These are phyloP conservation scores for Puccinellia tenuiflora DNA, from an alignment of 176 grass and related monocot genomes.

Conservation along the genomic window DNA sequence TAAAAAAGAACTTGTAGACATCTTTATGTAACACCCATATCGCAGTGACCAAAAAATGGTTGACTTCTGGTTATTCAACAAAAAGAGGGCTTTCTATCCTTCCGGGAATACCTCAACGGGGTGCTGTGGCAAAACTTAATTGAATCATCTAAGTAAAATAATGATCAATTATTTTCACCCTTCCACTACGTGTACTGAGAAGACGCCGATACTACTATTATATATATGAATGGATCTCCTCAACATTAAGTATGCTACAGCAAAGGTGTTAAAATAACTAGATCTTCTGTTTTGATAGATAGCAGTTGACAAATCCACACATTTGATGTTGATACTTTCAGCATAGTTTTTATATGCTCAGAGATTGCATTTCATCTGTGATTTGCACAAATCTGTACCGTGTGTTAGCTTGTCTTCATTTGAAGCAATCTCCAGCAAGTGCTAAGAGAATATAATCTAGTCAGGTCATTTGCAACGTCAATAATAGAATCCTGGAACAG, in stretches of 20 bases:
- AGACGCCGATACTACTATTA: conserved; percentile 4
- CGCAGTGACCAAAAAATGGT: background rate
- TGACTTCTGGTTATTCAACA: conserved; percentile 9
- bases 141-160: background rate
- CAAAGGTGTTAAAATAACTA: background rate
- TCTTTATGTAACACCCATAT: conserved; percentile 28
- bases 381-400: background rate
- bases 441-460: conserved; percentile 27
- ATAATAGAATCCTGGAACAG: conserved; percentile 40
- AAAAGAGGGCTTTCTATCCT: conserved; percentile 4
- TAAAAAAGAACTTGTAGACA: background rate
- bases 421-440: conserved; percentile 2
- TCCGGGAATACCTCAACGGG: background rate
- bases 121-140: conserved; percentile 3
- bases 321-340: background rate
- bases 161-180: background rate
- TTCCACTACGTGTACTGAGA: background rate
- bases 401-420: conserved; percentile 23
- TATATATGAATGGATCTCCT: background rate
- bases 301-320: background rate
- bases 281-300: conserved; percentile 5
- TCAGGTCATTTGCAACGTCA: conserved; percentile 7
- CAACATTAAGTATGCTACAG: background rate
- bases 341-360: background rate
- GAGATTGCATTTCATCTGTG: background rate